phyloP scores from a whole-genome alignment of 768 basidiomycete species.

The Candolleomyces eurysporus region DNA sequence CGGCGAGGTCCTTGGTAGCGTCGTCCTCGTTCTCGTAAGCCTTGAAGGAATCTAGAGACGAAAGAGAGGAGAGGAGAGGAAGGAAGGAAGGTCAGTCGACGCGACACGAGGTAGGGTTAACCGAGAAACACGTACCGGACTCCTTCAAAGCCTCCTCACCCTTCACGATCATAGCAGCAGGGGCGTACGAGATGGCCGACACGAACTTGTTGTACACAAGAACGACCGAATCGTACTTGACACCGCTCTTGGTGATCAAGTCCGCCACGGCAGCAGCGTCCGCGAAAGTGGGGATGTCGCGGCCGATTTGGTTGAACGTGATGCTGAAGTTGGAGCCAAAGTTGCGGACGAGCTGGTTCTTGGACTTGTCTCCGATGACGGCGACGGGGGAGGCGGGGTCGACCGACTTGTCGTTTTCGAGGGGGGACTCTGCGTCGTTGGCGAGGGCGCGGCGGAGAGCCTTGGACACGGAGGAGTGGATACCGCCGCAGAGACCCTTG shows the following conservation, averaged over 20 bases:
- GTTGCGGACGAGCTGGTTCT: constrained; percentile 79
- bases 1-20: constrained; percentile 86
- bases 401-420: constrained; percentile 46
- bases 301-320: constrained; percentile 97
- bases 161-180: constrained; percentile 71
- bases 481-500: constrained; percentile 99
- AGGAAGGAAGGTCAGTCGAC: not conserved
- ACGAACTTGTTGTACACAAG: constrained; percentile 85
- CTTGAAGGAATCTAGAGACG: constrained; percentile 73
- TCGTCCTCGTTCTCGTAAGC: constrained; percentile 99
- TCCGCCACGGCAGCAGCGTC: constrained; percentile 95
- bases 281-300: constrained; percentile 95
- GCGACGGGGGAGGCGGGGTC: constrained; percentile 69
- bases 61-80: not conserved
- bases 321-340: constrained; percentile 66
- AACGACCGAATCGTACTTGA: constrained; percentile 82
- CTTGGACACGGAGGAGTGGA: constrained; percentile 96
- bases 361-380: constrained; percentile 96
- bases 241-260: constrained; percentile 80
- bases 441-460: constrained; percentile 72
- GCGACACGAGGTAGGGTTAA: not conserved
- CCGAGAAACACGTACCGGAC: constrained; percentile 54
- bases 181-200: constrained; percentile 89
- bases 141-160: constrained; percentile 79
- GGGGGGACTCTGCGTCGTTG: constrained; percentile 48